Conservation (phyloP, 1,284 basidiomycete genomes). For the Ceratobasidium sp. region DNA sequence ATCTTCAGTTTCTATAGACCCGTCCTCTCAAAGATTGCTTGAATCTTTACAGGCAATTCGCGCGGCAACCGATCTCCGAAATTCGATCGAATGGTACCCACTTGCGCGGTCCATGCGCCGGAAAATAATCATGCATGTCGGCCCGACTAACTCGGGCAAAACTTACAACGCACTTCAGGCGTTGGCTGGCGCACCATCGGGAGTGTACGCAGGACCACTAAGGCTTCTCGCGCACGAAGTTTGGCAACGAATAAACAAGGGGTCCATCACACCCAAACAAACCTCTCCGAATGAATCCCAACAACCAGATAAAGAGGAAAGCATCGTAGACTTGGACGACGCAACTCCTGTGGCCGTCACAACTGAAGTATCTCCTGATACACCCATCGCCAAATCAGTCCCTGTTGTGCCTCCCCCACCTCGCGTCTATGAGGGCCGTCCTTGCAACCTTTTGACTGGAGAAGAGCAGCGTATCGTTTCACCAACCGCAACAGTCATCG, state of each 20-base stretch:
- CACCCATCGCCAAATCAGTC: slow-evolving; percentile 63
- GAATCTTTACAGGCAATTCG: slow-evolving; percentile 22
- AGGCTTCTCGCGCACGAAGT: slow-evolving; percentile 96
- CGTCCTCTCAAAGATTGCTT: not conserved
- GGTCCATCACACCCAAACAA: slow-evolving; percentile 70
- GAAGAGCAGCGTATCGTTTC: slow-evolving; percentile 87
- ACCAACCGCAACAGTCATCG: slow-evolving; percentile 70
- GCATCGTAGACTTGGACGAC: slow-evolving; percentile 30
- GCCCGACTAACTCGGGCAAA: slow-evolving; percentile 98
- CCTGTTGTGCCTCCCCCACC: slow-evolving; percentile 48
- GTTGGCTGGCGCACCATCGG: slow-evolving; percentile 78
- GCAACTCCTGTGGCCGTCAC: slow-evolving; percentile 8
- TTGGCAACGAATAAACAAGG: slow-evolving; percentile 90
- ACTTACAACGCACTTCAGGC: slow-evolving; percentile 93
- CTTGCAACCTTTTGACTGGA: slow-evolving; percentile 92
- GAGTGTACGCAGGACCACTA: slow-evolving; percentile 92
- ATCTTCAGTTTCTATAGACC: not conserved
- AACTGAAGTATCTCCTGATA: slow-evolving; percentile 12
- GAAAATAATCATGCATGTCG: slow-evolving; percentile 95
- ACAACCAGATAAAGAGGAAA: slow-evolving; percentile 2
- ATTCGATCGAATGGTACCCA: slow-evolving; percentile 50
- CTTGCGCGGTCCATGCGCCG: slow-evolving; percentile 68
- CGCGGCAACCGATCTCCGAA: slow-evolving; percentile 42
- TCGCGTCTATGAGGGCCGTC: slow-evolving; percentile 60
- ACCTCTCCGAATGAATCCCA: not conserved